Evolutionary conservation across 2,329 filamentous ascomycete species (phyloP), one percentile per base, ranked within the genome.

Genomic region (Xylaria sp.): DNA sequence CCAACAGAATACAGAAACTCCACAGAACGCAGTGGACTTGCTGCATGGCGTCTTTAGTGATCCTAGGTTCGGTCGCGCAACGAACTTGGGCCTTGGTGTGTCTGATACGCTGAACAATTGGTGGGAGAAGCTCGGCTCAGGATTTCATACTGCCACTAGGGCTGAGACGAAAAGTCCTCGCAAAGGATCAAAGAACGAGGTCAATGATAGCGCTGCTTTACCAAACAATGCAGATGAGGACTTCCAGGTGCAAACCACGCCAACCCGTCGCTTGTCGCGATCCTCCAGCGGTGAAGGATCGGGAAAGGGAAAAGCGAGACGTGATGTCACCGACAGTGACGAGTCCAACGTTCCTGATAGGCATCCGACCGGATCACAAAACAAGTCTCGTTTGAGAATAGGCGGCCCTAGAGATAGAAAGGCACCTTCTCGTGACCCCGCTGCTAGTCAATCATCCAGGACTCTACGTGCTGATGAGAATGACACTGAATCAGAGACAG

Each of bases 171-270:
- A 60, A 7, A 59, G 65, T 7, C 35, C 57, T 23, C 31, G 53
- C 9, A 60, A 72, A 47, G 61, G 59, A 28, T 28, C 57, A 1
- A 57, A 61, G 7, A 46, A 57, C 1, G 55, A 70, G 0, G 63
- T 69, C 4, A 62, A 65, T 15, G 47, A 63, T 9, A 61, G 70
- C 31, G 56, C 50, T 12, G 64, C 66, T 4, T 66, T 67, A 25
- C 56, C 51, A 21, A 64, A 65, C n/a, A 71, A 75, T 19, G 76
- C 76, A 3, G 78, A 82, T 11, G 80, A 81, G 46, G 83, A 83
- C 58, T 85, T 85, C 50, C 79, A 85, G 64, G 75, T 84, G 7
- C 83, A 84, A 62, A 73, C 77, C 19, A 83, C 82, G 1, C 82
- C 82, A 2, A 78, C 79, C 14, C 75, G 74, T 43, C 71, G 78